phyloP scores from a whole-genome alignment of 805 yeast genomes.

The Starmerella bacillaris region DNA sequence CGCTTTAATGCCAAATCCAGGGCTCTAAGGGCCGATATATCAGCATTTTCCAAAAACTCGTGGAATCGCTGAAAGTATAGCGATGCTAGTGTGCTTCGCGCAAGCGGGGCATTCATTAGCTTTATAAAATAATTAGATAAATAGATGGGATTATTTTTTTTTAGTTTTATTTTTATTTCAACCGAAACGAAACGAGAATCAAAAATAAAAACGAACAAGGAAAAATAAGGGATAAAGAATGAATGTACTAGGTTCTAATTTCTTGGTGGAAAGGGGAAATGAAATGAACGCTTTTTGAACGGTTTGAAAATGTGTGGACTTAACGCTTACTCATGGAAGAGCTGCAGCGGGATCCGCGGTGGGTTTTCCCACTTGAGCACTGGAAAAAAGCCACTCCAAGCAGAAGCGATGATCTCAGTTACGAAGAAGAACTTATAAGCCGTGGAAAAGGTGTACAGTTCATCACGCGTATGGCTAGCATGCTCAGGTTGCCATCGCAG shows the following conservation, averaged over 20 bases:
- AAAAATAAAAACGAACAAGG: too few species aligned
- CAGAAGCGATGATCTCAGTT: slow-evolving; percentile 22
- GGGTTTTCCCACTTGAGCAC: slow-evolving; percentile 17
- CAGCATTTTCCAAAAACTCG: not conserved
- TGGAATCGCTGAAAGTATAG: not conserved
- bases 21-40: not conserved
- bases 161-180: too few species aligned
- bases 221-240: too few species aligned
- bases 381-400: slow-evolving; percentile 17
- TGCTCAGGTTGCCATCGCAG: slow-evolving; percentile 30
- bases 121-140: too few species aligned
- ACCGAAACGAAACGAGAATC: too few species aligned
- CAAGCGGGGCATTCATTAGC: too few species aligned
- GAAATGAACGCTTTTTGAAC: too few species aligned
- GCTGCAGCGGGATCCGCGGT: slow-evolving; percentile 14
- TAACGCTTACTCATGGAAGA: slow-evolving; percentile 16
- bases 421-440: slow-evolving; percentile 26
- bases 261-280: too few species aligned
- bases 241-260: too few species aligned
- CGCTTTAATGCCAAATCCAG: not conserved
- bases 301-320: too few species aligned
- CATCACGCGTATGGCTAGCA: slow-evolving; percentile 29
- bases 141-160: too few species aligned
- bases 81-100: not conserved
- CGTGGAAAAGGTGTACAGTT: slow-evolving; percentile 34